A percentile compares a stretch with the other conserved stretches of the same genome.
Evolutionary conservation across 129 eudicot species (phyloP).

Genomic region (Artemisia tridentata): DNA sequence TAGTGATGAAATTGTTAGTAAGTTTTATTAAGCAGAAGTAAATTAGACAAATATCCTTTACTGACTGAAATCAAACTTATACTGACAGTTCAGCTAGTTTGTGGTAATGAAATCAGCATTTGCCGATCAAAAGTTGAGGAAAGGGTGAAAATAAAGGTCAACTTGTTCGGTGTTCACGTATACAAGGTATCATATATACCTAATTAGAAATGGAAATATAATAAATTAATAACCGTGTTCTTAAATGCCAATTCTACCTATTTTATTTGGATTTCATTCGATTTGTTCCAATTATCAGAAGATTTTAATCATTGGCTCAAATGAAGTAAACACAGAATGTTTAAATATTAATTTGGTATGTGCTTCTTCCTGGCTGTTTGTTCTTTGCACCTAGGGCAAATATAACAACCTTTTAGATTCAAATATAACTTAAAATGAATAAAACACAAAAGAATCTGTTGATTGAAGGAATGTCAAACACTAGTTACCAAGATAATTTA

Average conservation of each 20-base stretch:
- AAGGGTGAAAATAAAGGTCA: background rate
- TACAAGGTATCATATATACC: background rate
- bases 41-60: too few relatives aligned
- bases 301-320: slow-evolving; percentile 12
- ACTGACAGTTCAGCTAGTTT: too few relatives aligned
- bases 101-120: too few relatives aligned
- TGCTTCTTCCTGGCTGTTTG: background rate
- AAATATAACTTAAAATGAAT: background rate
- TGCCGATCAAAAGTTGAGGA: too few relatives aligned
- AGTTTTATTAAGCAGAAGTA: too few relatives aligned
- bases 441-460: background rate
- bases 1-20: too few relatives aligned
- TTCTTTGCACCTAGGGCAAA: background rate
- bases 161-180: background rate
- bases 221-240: background rate
- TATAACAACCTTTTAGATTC: too few relatives aligned
- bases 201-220: background rate
- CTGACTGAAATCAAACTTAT: too few relatives aligned
- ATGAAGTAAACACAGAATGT: background rate
- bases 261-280: background rate
- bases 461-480: slow-evolving; percentile 7
- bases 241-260: background rate
- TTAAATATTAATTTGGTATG: slow-evolving; percentile 1
- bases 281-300: background rate
- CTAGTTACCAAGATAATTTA: background rate